Evolutionary conservation across 257 asterid species (phyloP).

Genomic region (Solanum acaule): DNA sequence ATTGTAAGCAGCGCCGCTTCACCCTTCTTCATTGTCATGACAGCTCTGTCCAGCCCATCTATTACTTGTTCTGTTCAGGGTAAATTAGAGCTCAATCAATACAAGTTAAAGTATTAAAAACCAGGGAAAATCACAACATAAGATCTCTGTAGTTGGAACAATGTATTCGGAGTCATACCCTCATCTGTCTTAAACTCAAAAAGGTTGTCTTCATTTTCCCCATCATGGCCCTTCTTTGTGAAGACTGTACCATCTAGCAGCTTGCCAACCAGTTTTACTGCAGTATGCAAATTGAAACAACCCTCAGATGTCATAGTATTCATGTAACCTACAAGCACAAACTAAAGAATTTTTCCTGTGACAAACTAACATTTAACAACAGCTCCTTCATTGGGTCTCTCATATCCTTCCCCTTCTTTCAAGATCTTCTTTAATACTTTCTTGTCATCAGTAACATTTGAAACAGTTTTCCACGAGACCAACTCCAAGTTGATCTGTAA

Average conservation of each 20-base stretch:
- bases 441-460: constrained; percentile 56
- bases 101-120: background rate
- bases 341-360: background rate
- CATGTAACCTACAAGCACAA: background rate
- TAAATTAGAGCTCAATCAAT: background rate
- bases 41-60: constrained; percentile 62
- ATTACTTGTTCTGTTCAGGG: constrained; percentile 47
- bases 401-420: constrained; percentile 66
- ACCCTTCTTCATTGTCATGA: constrained; percentile 53
- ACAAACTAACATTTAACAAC: constrained; percentile 50
- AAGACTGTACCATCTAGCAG: constrained; percentile 57
- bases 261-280: constrained; percentile 64
- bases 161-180: constrained; percentile 17
- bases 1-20: constrained; percentile 41
- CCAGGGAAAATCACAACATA: background rate
- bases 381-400: constrained; percentile 61
- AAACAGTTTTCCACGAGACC: constrained; percentile 57
- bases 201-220: constrained; percentile 38
- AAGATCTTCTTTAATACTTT: constrained; percentile 55
- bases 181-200: constrained; percentile 67
- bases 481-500: constrained; percentile 38
- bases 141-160: background rate
- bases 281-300: background rate
- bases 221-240: constrained; percentile 33
- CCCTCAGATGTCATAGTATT: background rate